Base-by-base conservation (phyloP, 306 rosid genomes). In the Lathyrus tuberosus region DNA sequence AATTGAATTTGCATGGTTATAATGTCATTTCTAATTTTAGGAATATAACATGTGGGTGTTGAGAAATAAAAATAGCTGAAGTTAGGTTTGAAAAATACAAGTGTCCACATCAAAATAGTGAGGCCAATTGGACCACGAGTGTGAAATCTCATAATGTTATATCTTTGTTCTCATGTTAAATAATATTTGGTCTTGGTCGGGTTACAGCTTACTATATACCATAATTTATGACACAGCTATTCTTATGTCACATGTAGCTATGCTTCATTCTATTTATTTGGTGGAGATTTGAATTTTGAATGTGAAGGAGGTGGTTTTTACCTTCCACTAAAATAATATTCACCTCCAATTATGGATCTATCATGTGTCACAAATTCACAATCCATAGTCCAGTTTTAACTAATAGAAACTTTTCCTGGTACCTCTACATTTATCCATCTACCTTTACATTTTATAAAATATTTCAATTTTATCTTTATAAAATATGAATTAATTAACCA, bases 241-340 rank as follows among this genome's bases (percentile, higher is more conserved):
- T 54, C 67, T 46, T 59, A 73, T 54, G 51, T 77, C 71, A 81
- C 85, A 77, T 77, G 67, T 65, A 51, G 52, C 26, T 17, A 59
- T 24, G 10, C 51, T 74, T 35, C 53, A 54, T 64, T 77, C 58
- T 62, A 10, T 62, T 62, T 24, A 79, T 52, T 72, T 13, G 41
- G 67, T 40, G 43, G 12, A 31, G 66, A 22, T 42, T 54, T 62
- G 54, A 67, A 76, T 67, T 62, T 56, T 5, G 11, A 18, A 51
- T 8, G 5, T 53, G 31, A 22, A 3, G 35, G 8, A 16, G 26
- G 5, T 49, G 26, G 1, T 8, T 49, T 49, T 17, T 22, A 49
- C 12, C 24, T 49, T 49, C 26, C 5, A 49, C 24, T 49, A 15
- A 15, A 47, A 46, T 46, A 46, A n/a, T 2, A n/a, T 47, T 15